Conservation (phyloP, 176 grass and related monocot species). For the Calamus simplicifolius region DNA sequence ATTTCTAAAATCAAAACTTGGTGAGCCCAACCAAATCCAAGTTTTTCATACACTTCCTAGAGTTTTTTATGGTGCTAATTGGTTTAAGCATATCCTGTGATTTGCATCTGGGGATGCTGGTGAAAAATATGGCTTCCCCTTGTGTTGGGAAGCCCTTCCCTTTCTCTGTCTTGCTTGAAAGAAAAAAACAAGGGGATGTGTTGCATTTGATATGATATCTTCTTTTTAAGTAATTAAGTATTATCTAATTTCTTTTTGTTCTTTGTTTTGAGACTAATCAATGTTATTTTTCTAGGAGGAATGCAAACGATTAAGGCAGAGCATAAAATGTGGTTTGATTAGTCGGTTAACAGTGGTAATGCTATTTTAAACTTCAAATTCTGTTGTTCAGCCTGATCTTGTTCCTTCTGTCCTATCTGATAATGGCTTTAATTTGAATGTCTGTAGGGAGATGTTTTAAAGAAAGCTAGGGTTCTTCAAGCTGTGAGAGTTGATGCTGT, state of each 20-base stretch:
- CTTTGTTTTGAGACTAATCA: conserved; percentile 23
- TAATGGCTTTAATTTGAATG: conserved; percentile 13
- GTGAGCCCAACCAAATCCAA: no score
- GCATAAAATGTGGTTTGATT: conserved; percentile 65
- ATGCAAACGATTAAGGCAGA: conserved; percentile 79
- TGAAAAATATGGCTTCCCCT: no score
- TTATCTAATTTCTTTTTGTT: not conserved
- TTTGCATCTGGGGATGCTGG: no score
- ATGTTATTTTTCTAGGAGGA: conserved; percentile 61
- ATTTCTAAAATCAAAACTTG: no score
- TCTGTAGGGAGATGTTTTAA: conserved; percentile 57
- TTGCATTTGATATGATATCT: no score
- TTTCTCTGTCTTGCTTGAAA: no score
- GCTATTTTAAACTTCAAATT: conserved; percentile 23
- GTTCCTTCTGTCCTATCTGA: conserved; percentile 8
- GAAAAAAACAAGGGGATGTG: no score
- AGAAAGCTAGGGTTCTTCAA: conserved; percentile 67
- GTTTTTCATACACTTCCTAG: no score
- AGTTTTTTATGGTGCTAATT: no score
- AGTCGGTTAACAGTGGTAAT: conserved; percentile 87
- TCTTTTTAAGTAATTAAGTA: no score
- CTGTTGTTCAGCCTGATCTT: not conserved
- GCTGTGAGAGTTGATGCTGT: conserved; percentile 81
- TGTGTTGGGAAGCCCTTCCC: no score
- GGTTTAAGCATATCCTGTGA: no score